A percentile compares a stretch with the other conserved stretches of the same genome.
These are phyloP conservation scores for Cercospora zeae-maydis DNA, from an alignment of 2,329 filamentous ascomycete species.

Conservation along the genomic window DNA sequence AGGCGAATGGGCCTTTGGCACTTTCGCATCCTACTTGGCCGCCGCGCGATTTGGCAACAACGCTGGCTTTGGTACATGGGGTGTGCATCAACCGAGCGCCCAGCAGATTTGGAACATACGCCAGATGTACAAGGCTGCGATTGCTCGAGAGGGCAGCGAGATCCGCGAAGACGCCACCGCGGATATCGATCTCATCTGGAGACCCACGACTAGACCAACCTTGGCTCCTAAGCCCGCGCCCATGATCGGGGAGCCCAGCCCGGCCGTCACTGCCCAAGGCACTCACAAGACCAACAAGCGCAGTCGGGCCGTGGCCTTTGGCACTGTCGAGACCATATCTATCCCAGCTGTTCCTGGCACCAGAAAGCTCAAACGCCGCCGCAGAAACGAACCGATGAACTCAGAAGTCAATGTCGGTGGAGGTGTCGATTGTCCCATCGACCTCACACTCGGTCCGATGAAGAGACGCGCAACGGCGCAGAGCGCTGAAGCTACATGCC, in stretches of 20 bases:
- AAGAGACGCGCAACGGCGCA: conserved; percentile 23
- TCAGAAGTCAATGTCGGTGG: not conserved
- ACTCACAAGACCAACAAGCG: not conserved
- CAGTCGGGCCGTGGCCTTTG: too few species aligned
- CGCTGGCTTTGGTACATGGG: conserved; percentile 1
- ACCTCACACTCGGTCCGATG: conserved; percentile 20
- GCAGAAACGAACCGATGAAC: not conserved
- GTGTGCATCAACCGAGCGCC: conserved; percentile 11
- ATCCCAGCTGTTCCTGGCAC: too few species aligned
- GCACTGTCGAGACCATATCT: too few species aligned
- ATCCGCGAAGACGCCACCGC: conserved; percentile 11
- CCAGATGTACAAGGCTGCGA: not conserved
- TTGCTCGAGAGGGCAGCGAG: not conserved
- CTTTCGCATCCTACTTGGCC: too few species aligned
- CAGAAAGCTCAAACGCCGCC: too few species aligned
- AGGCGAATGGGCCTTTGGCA: not conserved
- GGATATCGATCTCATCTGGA: conserved; percentile 20
- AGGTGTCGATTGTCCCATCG: conserved; percentile 15
- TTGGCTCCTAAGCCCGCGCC: not conserved
- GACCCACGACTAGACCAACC: not conserved
- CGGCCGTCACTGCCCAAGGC: not conserved
- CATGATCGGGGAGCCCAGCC: not conserved
- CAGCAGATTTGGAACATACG: conserved; percentile 19
- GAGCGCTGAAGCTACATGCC: not conserved
- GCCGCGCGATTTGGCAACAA: not conserved